phyloP scores from a whole-genome alignment of 176 grass and related monocot genomes.

The Alloteropsis semialata region DNA sequence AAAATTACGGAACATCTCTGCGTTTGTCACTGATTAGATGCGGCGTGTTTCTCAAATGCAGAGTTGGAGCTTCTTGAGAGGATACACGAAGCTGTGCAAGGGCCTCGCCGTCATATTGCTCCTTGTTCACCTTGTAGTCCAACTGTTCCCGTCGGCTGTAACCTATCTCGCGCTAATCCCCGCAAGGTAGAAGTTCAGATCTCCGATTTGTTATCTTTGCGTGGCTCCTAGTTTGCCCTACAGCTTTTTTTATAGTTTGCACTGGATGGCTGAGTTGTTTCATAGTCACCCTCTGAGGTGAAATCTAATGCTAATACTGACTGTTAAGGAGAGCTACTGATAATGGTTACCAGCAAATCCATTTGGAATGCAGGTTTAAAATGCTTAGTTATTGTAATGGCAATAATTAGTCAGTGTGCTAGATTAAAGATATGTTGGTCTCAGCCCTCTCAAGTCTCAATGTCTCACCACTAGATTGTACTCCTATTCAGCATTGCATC shows the following conservation, averaged over 20 bases:
- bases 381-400: neutral
- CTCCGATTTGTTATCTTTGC: conserved; percentile 11
- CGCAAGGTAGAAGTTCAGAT: conserved; percentile 54
- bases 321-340: conserved; percentile 2
- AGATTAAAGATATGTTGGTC: neutral
- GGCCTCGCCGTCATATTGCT: conserved; percentile 78
- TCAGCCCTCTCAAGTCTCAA: no score
- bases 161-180: conserved; percentile 89
- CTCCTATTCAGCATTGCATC: neutral
- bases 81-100: conserved; percentile 91
- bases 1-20: neutral
- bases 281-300: neutral
- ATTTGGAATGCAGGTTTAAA: neutral
- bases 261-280: neutral
- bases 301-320: neutral
- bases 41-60: conserved; percentile 29
- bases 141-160: conserved; percentile 69
- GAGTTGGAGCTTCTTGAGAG: conserved; percentile 74
- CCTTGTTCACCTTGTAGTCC: conserved; percentile 61
- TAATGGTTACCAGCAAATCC: neutral
- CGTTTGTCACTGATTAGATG: neutral
- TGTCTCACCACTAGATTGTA: neutral
- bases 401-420: neutral
- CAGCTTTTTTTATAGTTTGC: neutral
- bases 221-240: neutral